Conservation (phyloP, 2,329 filamentous ascomycete species). For the Talaromyces sp. region DNA sequence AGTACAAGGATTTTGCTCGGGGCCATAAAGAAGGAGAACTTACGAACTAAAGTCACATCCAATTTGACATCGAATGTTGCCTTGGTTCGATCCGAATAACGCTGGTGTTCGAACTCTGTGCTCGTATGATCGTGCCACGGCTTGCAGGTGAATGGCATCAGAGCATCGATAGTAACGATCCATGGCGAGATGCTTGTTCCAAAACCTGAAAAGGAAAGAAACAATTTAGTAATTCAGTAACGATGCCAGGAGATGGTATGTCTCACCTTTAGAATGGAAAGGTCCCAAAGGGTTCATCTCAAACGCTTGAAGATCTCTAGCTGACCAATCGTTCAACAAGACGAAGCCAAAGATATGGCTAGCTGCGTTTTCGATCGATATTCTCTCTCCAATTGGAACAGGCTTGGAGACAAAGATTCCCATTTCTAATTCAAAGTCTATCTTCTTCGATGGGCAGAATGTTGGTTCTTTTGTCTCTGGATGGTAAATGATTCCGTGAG, state of each 20-base stretch:
- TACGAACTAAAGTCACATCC: neutral
- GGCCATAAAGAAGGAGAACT: neutral
- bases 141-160: slow-evolving; percentile 38
- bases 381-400: slow-evolving; percentile 33
- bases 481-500: slow-evolving; percentile 43
- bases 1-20: neutral
- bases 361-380: slow-evolving; percentile 49
- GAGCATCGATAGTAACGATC: slow-evolving; percentile 59
- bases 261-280: slow-evolving; percentile 53
- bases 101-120: slow-evolving; percentile 10
- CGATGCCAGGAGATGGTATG: neutral
- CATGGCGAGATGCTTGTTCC: slow-evolving; percentile 60
- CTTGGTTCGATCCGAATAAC: slow-evolving; percentile 1
- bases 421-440: slow-evolving; percentile 47
- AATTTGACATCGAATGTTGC: slow-evolving; percentile 4
- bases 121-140: slow-evolving; percentile 16
- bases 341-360: slow-evolving; percentile 62
- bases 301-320: slow-evolving; percentile 55
- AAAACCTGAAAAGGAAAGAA: slow-evolving; percentile 40
- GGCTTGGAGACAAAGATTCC: slow-evolving; percentile 47
- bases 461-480: slow-evolving; percentile 25
- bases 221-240: neutral
- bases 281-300: slow-evolving; percentile 63
- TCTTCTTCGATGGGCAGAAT: slow-evolving; percentile 23
- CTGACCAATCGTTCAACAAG: slow-evolving; percentile 60